Base-by-base conservation (phyloP, 495 filamentous ascomycete genomes). In the Aspergillus leporis region DNA sequence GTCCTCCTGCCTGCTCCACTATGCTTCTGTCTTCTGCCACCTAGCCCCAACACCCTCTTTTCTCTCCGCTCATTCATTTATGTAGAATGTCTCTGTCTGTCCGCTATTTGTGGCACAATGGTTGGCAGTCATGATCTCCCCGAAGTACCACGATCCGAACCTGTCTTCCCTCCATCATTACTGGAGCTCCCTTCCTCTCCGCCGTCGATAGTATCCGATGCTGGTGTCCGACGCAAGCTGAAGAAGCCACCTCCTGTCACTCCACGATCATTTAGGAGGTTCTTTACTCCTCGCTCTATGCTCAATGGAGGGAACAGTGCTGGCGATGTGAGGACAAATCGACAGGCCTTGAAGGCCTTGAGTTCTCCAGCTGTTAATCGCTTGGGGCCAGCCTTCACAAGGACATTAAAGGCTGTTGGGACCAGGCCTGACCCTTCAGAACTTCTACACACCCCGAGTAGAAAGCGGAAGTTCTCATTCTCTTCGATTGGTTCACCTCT, bases 261-360 rank as follows among this genome's bases (percentile, higher is more conserved):
- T 28, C 89, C 89, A 38, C 78, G 87, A 53, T 87, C 85, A 53
- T 96, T 96, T 65, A 85, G 74, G 41, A 80, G 85, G 30, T 97
- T 97, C 76, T 97, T 96, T 66, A 93, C 90, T 14, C 92, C 92
- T 51, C 81, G 81, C 5, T 77, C 74, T 30, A 62, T 76, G 54
- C 68, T 79, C 38, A 64, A 80, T 59, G 65, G 77, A 19, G 63
- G 66, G n/a, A 70, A 61, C 57, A 73, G 75, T 77, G 63, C 73
- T 58, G 59, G 70, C 64, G 59, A 67, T 65, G 73, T 82, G 61
- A 83, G 76, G 62, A 78, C 83, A 16, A 82, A 80, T 61, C 78
- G 88, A 61, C 80, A 84, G 65, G 84, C 88, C 48, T 79, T 96
- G 51, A 79, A 80, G 52, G 87, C 91, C 47, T 87, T 96, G 50